phyloP scores from a whole-genome alignment of 106 monocot species.

The Phalaenopsis equestris region DNA sequence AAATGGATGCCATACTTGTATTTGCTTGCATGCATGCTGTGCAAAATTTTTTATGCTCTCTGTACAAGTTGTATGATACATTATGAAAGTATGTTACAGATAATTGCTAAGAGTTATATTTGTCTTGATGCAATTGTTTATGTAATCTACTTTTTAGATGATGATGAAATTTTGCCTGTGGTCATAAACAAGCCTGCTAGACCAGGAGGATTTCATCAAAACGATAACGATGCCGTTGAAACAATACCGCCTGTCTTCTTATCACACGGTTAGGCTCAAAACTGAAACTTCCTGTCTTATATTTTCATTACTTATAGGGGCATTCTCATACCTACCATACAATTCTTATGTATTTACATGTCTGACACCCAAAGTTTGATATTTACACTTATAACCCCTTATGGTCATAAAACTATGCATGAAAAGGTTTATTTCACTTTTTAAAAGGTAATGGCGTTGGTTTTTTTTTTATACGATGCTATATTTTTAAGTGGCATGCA shows the following conservation, averaged over 20 bases:
- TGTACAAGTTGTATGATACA: not conserved
- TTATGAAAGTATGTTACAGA: not conserved
- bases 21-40: not conserved
- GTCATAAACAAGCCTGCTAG: not conserved
- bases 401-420: no score
- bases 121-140: not conserved
- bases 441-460: no score
- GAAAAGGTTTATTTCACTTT: no score
- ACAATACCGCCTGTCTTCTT: not conserved
- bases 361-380: no score
- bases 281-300: not conserved
- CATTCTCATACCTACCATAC: no score
- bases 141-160: not conserved
- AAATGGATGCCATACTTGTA: not conserved
- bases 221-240: not conserved
- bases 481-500: no score
- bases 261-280: conserved; percentile 1
- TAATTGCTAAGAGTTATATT: not conserved
- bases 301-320: not conserved
- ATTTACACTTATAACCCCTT: no score
- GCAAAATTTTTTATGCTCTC: not conserved
- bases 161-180: not conserved
- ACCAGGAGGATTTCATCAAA: conserved; percentile 1
- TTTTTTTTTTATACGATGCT: no score
- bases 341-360: no score